Base-by-base conservation (phyloP, 345 rosid genomes). In the Xanthoceras sorbifolium region DNA sequence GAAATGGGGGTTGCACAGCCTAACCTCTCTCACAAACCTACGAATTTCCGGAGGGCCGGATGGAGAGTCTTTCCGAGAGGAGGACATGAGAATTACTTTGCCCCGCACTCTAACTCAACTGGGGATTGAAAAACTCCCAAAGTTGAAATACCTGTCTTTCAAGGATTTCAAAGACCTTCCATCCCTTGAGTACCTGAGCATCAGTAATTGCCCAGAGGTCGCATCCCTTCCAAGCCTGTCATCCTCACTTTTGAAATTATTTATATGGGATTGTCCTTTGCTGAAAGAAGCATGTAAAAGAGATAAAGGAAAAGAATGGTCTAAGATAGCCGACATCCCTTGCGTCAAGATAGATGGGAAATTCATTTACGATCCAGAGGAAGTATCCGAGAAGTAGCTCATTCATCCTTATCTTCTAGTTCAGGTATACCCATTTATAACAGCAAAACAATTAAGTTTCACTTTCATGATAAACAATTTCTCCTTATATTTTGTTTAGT, bases 1-100 rank as follows among this genome's bases (percentile, higher is more conserved):
- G 6, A 31, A 23, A 5, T 66, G 82, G 74, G 79, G 81, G 17
- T 69, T 78, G 48, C 69, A 74, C 67, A 78, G 44, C 6, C 50
- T 77, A 28, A 25, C 69, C 61, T 70, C 70, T 42, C 81, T 82
- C 44, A 25, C 3, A 50, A 2, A 9, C 2, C 79, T 82, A 3
- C 0, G 4, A 4, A 75, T 82, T 17, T 69, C 26, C 1, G 69
- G 79, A 57, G 44, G 2, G 9, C 60, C 2, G 25, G 9, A 18
- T 54, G 23, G 57, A 61, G 31, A 55, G 17, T 74, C 75, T 14
- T 74, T 81, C 36, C 81, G 55, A 2, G 63, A 54, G 2, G 72
- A 77, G 26, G 78, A 48, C 4, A 64, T 22, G 40, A 67, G 48
- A 31, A 74, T 65, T 69, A 48, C 50, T 48, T 38, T 82, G 61